Conservation (phyloP, 768 basidiomycete species). For the Naganishia randhawae region DNA sequence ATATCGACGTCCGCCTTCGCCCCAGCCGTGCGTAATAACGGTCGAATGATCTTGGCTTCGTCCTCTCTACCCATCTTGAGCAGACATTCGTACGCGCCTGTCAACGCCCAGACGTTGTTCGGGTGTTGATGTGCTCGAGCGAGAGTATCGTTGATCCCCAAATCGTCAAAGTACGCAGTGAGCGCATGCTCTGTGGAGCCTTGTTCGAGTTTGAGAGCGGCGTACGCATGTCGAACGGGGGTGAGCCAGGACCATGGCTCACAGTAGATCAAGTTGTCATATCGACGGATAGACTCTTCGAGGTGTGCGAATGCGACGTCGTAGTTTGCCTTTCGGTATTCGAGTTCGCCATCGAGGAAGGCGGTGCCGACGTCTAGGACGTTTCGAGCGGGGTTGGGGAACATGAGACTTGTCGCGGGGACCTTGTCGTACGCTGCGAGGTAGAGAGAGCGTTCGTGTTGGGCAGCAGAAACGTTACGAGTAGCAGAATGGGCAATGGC, state of each 20-base stretch:
- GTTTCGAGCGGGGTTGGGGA: slow-evolving; percentile 34
- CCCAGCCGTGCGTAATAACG: slow-evolving; percentile 33
- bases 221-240: slow-evolving; percentile 42
- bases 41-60: slow-evolving; percentile 33
- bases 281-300: slow-evolving; percentile 34
- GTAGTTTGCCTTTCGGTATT: slow-evolving; percentile 40
- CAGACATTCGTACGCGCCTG: slow-evolving; percentile 43
- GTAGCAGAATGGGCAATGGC: slow-evolving; percentile 37
- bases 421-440: slow-evolving; percentile 26
- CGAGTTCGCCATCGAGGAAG: slow-evolving; percentile 43
- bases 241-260: slow-evolving; percentile 46
- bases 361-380: slow-evolving; percentile 36
- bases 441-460: slow-evolving; percentile 27
- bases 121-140: slow-evolving; percentile 40
- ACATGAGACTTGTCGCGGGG: slow-evolving; percentile 31
- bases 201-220: slow-evolving; percentile 41
- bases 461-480: slow-evolving; percentile 32
- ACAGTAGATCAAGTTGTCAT: slow-evolving; percentile 36
- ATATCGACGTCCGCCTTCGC: slow-evolving; percentile 38
- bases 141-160: slow-evolving; percentile 36
- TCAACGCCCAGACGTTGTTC: slow-evolving; percentile 44
- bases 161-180: slow-evolving; percentile 36
- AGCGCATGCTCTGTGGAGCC: slow-evolving; percentile 35
- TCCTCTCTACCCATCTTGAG: slow-evolving; percentile 30
- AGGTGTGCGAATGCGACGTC: slow-evolving; percentile 38